Percentiles rank a stretch among this genome's conserved stretches.
Evolutionary conservation across 805 yeast genomes (phyloP).

Genomic region (Pichia manshurica): DNA sequence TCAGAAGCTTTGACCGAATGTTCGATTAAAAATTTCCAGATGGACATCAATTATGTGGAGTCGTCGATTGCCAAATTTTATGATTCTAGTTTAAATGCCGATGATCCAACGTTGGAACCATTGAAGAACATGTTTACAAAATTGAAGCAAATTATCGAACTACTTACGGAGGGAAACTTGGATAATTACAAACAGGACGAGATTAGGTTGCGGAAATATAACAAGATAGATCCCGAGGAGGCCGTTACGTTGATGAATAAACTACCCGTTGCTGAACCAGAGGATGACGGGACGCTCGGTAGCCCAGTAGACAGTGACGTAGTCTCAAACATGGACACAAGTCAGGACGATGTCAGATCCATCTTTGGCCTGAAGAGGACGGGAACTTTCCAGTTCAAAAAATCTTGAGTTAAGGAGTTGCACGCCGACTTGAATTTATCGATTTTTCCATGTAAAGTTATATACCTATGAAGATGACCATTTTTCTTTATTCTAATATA

Average conservation of each 20-base stretch:
- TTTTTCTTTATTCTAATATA: neutral
- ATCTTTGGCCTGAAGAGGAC: conserved; percentile 25
- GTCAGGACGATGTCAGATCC: conserved; percentile 20
- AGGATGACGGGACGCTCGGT: conserved; percentile 1
- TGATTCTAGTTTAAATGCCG: neutral
- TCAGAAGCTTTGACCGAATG: conserved; percentile 53
- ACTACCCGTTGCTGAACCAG: conserved; percentile 22
- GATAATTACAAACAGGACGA: conserved; percentile 47
- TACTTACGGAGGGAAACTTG: conserved; percentile 50
- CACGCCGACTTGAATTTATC: too few relatives aligned
- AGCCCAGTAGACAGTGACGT: neutral
- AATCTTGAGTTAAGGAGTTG: neutral
- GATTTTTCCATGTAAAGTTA: too few relatives aligned
- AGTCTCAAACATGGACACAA: conserved; percentile 3
- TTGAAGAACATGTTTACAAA: conserved; percentile 44
- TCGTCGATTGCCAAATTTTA: conserved; percentile 37
- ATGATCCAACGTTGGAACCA: conserved; percentile 5
- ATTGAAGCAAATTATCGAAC: conserved; percentile 70
- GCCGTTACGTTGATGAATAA: conserved; percentile 60
- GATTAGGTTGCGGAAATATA: conserved; percentile 58
- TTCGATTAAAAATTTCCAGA: conserved; percentile 67
- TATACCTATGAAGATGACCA: too few relatives aligned
- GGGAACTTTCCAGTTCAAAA: conserved; percentile 14
- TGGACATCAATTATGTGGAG: conserved; percentile 77
- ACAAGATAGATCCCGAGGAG: conserved; percentile 66